Evolutionary conservation across 2,329 filamentous ascomycete genomes (phyloP).

Genomic region (Colletotrichum agaves): DNA sequence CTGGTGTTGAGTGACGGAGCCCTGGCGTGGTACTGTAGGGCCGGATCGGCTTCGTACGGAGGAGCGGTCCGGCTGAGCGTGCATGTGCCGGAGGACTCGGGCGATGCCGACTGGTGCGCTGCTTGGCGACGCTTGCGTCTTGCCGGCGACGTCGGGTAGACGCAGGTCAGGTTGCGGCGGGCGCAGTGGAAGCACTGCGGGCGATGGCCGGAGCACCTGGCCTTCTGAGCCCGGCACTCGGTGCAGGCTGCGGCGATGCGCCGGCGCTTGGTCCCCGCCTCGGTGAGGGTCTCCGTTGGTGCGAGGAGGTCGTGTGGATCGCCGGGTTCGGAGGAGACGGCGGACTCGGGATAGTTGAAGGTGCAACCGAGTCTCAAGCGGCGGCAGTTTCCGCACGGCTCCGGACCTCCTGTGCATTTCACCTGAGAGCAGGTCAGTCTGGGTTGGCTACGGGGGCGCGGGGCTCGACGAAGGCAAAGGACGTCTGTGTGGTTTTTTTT

Average conservation of each 20-base stretch:
- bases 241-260: slow-evolving; percentile 45
- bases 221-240: slow-evolving; percentile 48
- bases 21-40: background rate
- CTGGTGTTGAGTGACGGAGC: background rate
- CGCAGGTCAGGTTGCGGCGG: slow-evolving; percentile 16
- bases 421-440: background rate
- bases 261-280: slow-evolving; percentile 44
- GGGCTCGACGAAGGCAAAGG: background rate
- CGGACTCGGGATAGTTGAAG: slow-evolving; percentile 21
- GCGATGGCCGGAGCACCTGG: slow-evolving; percentile 47
- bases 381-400: slow-evolving; percentile 24
- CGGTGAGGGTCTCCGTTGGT: slow-evolving; percentile 38
- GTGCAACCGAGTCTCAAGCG: slow-evolving; percentile 16
- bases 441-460: no score
- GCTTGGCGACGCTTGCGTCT: background rate
- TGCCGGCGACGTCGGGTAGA: background rate
- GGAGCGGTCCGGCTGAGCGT: slow-evolving; percentile 4
- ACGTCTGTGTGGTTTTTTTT: background rate
- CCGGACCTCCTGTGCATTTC: slow-evolving; percentile 18
- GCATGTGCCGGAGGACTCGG: slow-evolving; percentile 5
- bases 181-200: slow-evolving; percentile 27
- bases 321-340: background rate
- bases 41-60: slow-evolving; percentile 14
- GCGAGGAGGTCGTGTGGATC: slow-evolving; percentile 16
- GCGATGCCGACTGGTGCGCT: background rate